phyloP scores from a whole-genome alignment of 306 rosid species.

The Datisca glomerata region DNA sequence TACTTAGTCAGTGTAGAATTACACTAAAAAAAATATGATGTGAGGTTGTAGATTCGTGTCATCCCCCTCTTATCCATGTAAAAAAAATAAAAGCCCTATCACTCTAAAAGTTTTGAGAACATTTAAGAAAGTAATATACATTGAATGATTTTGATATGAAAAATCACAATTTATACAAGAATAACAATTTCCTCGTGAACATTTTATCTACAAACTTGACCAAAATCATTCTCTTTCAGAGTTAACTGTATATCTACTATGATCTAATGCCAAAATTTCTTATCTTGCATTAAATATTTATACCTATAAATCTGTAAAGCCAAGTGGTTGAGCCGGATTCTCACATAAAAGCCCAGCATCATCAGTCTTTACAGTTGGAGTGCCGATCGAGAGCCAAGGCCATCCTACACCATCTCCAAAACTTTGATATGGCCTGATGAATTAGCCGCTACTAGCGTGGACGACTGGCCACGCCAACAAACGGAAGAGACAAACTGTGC shows the following conservation, averaged over 20 bases:
- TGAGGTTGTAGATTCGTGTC: not conserved
- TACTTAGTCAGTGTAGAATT: too few species aligned
- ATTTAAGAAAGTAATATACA: conserved; percentile 6
- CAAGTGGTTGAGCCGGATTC: too few species aligned
- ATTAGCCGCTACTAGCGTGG: conserved; percentile 79
- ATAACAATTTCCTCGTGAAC: conserved; percentile 27
- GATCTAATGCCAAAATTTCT: not conserved
- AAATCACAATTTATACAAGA: conserved; percentile 25
- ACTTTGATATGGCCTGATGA: conserved; percentile 89
- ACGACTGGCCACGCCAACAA: conserved; percentile 90
- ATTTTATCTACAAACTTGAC: conserved; percentile 1
- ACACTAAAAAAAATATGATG: too few species aligned
- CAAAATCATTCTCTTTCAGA: not conserved
- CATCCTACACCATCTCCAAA: conserved; percentile 92
- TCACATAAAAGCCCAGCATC: too few species aligned
- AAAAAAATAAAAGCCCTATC: not conserved
- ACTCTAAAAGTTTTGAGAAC: not conserved
- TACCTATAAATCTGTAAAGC: too few species aligned
- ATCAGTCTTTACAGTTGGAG: too few species aligned
- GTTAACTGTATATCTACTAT: not conserved
- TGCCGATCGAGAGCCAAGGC: too few species aligned
- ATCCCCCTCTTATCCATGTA: not conserved
- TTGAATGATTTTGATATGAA: conserved; percentile 16
- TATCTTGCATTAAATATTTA: not conserved
- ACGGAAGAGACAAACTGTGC: conserved; percentile 79